Conservation (phyloP, 768 basidiomycete genomes). For the Leucocoprinus leucothites region DNA sequence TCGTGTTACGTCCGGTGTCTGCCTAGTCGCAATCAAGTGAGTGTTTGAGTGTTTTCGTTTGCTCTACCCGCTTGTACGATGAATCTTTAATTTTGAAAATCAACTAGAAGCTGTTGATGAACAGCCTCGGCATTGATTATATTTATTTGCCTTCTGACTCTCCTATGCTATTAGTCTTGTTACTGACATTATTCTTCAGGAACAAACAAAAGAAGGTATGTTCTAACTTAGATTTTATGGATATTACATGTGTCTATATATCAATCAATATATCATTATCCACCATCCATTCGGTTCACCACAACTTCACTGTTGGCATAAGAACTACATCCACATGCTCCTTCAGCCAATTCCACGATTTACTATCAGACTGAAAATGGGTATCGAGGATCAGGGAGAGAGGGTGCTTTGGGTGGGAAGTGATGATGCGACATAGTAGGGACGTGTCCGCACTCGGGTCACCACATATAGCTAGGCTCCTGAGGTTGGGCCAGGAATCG, state of each 20-base stretch:
- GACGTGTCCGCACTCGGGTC: slow-evolving; percentile 23
- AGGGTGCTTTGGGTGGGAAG: slow-evolving; percentile 17
- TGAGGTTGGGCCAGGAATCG: slow-evolving; percentile 21
- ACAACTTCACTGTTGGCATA: not conserved
- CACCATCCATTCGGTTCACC: not conserved
- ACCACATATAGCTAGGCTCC: slow-evolving; percentile 19
- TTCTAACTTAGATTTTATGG: not conserved
- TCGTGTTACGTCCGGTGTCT: too few relatives aligned
- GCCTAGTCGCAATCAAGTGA: too few relatives aligned
- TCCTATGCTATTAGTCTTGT: not conserved
- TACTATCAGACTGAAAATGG: slow-evolving; percentile 19
- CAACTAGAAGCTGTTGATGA: slow-evolving; percentile 93
- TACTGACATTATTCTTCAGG: not conserved
- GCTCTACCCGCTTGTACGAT: slow-evolving; percentile 25
- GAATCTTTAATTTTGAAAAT: slow-evolving; percentile 49
- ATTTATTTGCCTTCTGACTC: slow-evolving; percentile 32
- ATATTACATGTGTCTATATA: not conserved
- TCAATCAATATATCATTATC: not conserved
- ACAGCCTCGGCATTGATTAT: slow-evolving; percentile 60
- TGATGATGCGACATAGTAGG: slow-evolving; percentile 24
- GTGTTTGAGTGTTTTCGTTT: too few relatives aligned
- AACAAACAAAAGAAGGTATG: not conserved
- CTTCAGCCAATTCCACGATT: slow-evolving; percentile 26
- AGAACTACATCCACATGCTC: slow-evolving; percentile 19
- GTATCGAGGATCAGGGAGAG: slow-evolving; percentile 21